phyloP scores from a whole-genome alignment of 441 rosid species.

The Lepidium campestre region DNA sequence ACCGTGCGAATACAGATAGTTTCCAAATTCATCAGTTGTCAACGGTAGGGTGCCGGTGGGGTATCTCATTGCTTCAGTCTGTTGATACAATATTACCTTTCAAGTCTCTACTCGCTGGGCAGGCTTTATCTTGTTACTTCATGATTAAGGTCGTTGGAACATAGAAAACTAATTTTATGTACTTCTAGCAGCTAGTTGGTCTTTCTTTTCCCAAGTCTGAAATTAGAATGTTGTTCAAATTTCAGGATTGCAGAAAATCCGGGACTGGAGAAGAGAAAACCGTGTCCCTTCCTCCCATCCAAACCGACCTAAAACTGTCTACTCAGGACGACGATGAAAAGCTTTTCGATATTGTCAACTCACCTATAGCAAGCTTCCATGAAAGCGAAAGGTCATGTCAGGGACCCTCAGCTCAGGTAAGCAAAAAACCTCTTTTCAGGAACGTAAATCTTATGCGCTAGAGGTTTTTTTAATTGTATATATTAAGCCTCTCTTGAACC shows the following conservation, averaged over 20 bases:
- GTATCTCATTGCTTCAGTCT: slow-evolving; percentile 75
- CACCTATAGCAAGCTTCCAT: slow-evolving; percentile 83
- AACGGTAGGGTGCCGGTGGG: slow-evolving; percentile 75
- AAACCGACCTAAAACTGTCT: slow-evolving; percentile 52
- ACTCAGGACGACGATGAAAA: slow-evolving; percentile 35
- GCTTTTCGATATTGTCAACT: slow-evolving; percentile 48
- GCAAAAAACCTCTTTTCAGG: neutral
- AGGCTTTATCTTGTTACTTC: slow-evolving; percentile 81
- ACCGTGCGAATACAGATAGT: slow-evolving; percentile 59
- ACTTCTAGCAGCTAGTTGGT: slow-evolving; percentile 1
- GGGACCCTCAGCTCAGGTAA: slow-evolving; percentile 55
- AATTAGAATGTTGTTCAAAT: neutral
- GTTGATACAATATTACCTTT: slow-evolving; percentile 62
- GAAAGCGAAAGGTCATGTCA: slow-evolving; percentile 60
- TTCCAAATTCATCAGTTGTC: slow-evolving; percentile 82
- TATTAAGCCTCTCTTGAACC: neutral
- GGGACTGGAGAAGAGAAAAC: slow-evolving; percentile 30
- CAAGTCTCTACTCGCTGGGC: slow-evolving; percentile 63
- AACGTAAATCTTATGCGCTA: neutral
- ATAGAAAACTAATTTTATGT: neutral
- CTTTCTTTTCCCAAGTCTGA: slow-evolving; percentile 1
- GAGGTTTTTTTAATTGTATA: neutral
- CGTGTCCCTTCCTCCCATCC: slow-evolving; percentile 28
- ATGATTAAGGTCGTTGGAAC: slow-evolving; percentile 64
- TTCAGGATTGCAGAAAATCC: slow-evolving; percentile 56